phyloP scores from a whole-genome alignment of 345 rosid genomes.

The Trapa incisa region DNA sequence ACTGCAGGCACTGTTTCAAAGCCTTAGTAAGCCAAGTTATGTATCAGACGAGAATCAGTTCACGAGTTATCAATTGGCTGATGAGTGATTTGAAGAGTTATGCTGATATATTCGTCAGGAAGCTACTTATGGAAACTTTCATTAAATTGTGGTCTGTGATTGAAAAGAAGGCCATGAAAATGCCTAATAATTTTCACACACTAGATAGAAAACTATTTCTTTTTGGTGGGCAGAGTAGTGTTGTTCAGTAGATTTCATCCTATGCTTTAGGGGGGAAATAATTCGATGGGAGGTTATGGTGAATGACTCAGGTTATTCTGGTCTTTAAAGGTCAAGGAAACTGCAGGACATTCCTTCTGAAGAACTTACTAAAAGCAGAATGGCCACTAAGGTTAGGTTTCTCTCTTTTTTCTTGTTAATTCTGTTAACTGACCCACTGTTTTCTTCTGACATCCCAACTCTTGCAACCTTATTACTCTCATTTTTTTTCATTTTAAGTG shows the following conservation, averaged over 20 bases:
- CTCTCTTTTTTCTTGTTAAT: neutral
- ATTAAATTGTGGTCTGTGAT: too few species aligned
- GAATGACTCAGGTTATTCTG: slow-evolving; percentile 60
- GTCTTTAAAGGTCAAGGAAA: slow-evolving; percentile 66
- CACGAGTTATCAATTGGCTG: neutral
- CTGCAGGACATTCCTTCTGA: slow-evolving; percentile 49
- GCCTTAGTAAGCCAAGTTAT: too few species aligned
- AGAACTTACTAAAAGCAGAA: slow-evolving; percentile 65
- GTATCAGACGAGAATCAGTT: too few species aligned
- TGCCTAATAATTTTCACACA: too few species aligned
- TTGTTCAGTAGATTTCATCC: neutral
- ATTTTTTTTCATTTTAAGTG: neutral
- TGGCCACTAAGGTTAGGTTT: slow-evolving; percentile 53
- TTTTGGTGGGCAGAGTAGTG: neutral
- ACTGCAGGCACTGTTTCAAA: too few species aligned
- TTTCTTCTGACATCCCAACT: too few species aligned
- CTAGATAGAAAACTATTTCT: neutral
- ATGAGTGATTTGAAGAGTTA: neutral
- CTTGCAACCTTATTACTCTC: neutral
- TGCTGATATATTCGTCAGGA: neutral
- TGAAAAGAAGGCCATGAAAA: too few species aligned
- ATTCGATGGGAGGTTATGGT: neutral
- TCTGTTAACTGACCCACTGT: neutral
- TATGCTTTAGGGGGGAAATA: neutral
- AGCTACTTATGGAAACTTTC: too few species aligned